phyloP scores from a whole-genome alignment of 1,284 basidiomycete genomes.

The Hymenochaete sp. region DNA sequence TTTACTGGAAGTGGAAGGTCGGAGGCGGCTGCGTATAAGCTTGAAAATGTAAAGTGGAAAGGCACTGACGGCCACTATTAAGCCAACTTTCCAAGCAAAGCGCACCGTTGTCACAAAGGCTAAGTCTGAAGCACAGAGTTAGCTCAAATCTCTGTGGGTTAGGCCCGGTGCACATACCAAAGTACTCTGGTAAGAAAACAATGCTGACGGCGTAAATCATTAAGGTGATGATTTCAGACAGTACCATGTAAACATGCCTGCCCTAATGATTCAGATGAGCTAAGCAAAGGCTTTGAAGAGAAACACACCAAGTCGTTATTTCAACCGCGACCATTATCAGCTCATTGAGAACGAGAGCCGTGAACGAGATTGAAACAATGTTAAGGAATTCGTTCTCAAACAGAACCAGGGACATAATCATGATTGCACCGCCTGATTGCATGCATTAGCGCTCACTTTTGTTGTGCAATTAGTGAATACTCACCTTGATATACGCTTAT shows the following conservation, averaged over 20 bases:
- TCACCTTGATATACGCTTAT: conserved; percentile 95
- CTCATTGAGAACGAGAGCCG: conserved; percentile 92
- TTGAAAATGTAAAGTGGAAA: conserved; percentile 91
- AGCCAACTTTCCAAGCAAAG: conserved; percentile 93
- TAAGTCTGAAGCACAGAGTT: conserved; percentile 52
- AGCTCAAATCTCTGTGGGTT: background rate
- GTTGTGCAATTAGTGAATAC: conserved; percentile 18
- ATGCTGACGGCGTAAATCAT: conserved; percentile 89
- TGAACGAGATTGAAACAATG: conserved; percentile 97
- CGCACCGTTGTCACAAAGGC: conserved; percentile 82
- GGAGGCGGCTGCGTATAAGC: conserved; percentile 74
- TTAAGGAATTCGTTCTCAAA: conserved; percentile 98
- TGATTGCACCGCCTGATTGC: conserved; percentile 82
- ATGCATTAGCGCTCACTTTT: background rate
- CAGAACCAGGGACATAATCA: conserved; percentile 93
- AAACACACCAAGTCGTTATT: conserved; percentile 85
- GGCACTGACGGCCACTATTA: conserved; percentile 91
- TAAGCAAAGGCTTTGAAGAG: background rate
- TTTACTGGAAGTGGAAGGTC: conserved; percentile 94
- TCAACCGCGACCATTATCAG: conserved; percentile 98
- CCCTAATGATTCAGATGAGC: conserved; percentile 10
- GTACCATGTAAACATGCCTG: conserved; percentile 95
- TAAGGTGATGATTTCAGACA: conserved; percentile 86
- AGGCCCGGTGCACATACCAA: conserved; percentile 53
- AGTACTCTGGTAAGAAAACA: conserved; percentile 91